Percentiles rank a stretch among this genome's conserved stretches.
phyloP scores from a whole-genome alignment of 2,329 filamentous ascomycete genomes.

The Aspergillus glaucus region DNA sequence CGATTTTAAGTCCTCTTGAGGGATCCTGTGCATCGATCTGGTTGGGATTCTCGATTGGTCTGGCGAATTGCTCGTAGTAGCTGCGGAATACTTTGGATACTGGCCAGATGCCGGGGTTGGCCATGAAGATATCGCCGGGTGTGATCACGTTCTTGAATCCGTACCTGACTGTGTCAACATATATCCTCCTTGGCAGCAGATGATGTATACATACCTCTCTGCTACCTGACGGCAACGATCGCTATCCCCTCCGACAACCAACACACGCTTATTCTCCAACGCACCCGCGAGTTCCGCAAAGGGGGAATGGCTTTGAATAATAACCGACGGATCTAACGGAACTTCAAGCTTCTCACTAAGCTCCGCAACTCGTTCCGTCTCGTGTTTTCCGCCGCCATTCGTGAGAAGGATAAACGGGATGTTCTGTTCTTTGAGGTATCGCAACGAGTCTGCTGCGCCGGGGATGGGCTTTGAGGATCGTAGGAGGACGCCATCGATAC shows the following conservation, averaged over 20 bases:
- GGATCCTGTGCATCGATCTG: slow-evolving; percentile 36
- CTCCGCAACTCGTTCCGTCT: slow-evolving; percentile 65
- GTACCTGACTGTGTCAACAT: slow-evolving; percentile 40
- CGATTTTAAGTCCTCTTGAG: slow-evolving; percentile 62
- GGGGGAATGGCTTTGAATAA: slow-evolving; percentile 88
- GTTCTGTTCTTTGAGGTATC: slow-evolving; percentile 63
- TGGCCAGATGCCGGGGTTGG: slow-evolving; percentile 72
- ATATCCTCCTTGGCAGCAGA: not conserved
- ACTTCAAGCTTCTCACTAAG: slow-evolving; percentile 61
- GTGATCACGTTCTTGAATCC: slow-evolving; percentile 79
- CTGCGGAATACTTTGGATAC: slow-evolving; percentile 63
- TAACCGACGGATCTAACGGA: slow-evolving; percentile 59
- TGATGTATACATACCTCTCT: slow-evolving; percentile 45
- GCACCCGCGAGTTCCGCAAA: slow-evolving; percentile 61
- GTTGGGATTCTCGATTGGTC: slow-evolving; percentile 29
- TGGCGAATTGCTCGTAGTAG: slow-evolving; percentile 51
- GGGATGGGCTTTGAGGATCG: slow-evolving; percentile 73
- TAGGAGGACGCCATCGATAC: slow-evolving; percentile 92
- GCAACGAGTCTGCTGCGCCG: slow-evolving; percentile 67
- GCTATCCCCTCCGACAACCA: slow-evolving; percentile 66
- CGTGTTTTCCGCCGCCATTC: slow-evolving; percentile 85
- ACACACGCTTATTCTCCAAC: slow-evolving; percentile 59
- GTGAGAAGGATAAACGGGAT: slow-evolving; percentile 94
- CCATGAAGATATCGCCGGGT: slow-evolving; percentile 72
- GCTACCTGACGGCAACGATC: slow-evolving; percentile 66